These are phyloP conservation scores for Staphylotrichum longicolle DNA, from an alignment of 495 filamentous ascomycete genomes.

Conservation along the genomic window DNA sequence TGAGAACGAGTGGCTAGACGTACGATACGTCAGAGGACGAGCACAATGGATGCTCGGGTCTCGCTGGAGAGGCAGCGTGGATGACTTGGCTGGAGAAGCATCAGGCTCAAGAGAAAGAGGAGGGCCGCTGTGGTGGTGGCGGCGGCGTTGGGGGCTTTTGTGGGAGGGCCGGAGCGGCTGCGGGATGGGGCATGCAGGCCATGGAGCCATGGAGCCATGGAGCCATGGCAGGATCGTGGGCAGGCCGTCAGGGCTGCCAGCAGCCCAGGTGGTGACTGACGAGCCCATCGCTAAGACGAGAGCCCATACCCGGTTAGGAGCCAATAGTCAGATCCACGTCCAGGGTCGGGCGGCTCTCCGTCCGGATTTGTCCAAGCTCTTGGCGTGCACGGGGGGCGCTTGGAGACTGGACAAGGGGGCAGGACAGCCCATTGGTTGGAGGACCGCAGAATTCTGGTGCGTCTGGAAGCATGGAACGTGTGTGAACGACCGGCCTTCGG, in stretches of 20 bases:
- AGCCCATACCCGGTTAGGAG: slow-evolving; percentile 7
- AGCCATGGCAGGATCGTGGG: background rate
- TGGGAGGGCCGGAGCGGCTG: background rate
- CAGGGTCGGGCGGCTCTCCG: slow-evolving; percentile 10
- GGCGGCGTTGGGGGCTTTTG: slow-evolving; percentile 13
- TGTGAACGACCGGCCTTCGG: background rate
- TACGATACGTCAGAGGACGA: slow-evolving; percentile 50
- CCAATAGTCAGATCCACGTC: slow-evolving; percentile 4
- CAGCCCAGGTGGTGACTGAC: background rate
- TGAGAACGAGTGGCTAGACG: slow-evolving; percentile 47
- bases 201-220: background rate
- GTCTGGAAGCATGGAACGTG: slow-evolving; percentile 2
- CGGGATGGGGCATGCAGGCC: background rate
- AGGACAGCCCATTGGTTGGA: slow-evolving; percentile 3
- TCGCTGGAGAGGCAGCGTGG: slow-evolving; percentile 29
- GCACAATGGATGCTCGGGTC: slow-evolving; percentile 37
- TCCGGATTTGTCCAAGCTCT: slow-evolving; percentile 13
- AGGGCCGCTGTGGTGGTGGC: slow-evolving; percentile 2
- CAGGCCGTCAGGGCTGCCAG: background rate
- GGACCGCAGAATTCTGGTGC: background rate
- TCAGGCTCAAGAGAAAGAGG: slow-evolving; percentile 22
- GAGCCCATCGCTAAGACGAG: background rate
- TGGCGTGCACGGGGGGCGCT: background rate
- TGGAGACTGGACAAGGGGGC: slow-evolving; percentile 2
- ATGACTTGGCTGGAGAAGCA: slow-evolving; percentile 25